Base-by-base conservation (phyloP, 2,329 filamentous ascomycete species). In the Colletotrichum zoysiae region DNA sequence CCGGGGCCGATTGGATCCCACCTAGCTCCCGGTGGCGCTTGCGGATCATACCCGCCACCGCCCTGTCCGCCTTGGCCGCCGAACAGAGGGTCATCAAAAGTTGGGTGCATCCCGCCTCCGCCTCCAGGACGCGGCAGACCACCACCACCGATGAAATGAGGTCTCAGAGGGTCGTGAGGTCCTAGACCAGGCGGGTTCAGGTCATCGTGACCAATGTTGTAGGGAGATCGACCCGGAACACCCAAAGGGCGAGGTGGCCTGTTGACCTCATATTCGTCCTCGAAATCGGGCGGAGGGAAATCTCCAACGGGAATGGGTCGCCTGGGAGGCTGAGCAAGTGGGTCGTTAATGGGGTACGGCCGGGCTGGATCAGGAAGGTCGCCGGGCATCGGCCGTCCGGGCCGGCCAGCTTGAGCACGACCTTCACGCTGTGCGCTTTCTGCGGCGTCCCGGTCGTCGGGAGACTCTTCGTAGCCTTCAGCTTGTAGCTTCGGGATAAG, bases 41-140 rank as follows among this genome's bases (percentile, higher is more conserved):
- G 92, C 1, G 92, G 90, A 78, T 95, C 88, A 88, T 92, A n/a
- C 48, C 65, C 84, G 20, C 46, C 84, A 48, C 46, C 84, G 46
- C 85, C 81, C 8, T 79, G 84, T 1, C 81, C 81, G 12, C 84
- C 84, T 12, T 80, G 81, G 0, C 91, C 92, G 7, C 87, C 87
- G 78, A 97, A 97, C 59, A 98, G 82, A 8, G 94, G 94, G 78
- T 98, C 95, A 76, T 97, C 94, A 79, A 97, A 96, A 0, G 95
- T 97, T 0, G 96, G 96, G 81, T 98, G 93, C 96, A 99, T 99
- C 0, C 96, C 96, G 16, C 92, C 90, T 14, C 88, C 88, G 26
- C 90, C 88, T 18, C 89, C 88, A 0, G 86, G 85, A n/a, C 86
- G 83, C 30, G 86, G 85, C 6, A 90, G 81, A 0, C 89, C 87